Percentiles rank a stretch among this genome's conserved stretches.
Evolutionary conservation across 306 rosid species (phyloP).

Genomic region (Rosa persica): DNA sequence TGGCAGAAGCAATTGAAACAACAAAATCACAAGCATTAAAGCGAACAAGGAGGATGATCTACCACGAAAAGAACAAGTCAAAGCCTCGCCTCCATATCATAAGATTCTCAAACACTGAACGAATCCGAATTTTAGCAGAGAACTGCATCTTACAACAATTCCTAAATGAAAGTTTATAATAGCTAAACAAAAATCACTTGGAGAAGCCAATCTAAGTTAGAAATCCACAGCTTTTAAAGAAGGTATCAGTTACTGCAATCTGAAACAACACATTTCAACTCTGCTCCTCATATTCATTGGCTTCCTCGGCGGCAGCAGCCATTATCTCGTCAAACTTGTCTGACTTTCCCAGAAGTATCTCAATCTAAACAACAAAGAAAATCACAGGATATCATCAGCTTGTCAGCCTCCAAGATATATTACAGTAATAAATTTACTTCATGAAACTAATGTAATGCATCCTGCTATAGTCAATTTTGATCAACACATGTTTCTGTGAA

Average conservation of each 20-base stretch:
- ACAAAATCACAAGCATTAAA: background rate
- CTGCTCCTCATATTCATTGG: slow-evolving; percentile 50
- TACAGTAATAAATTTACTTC: background rate
- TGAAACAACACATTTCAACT: slow-evolving; percentile 8
- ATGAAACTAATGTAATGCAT: background rate
- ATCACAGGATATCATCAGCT: background rate
- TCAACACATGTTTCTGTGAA: background rate
- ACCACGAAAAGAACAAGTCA: background rate
- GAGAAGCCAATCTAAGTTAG: slow-evolving; percentile 16
- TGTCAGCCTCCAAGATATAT: background rate
- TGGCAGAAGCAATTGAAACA: background rate
- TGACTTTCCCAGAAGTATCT: slow-evolving; percentile 66
- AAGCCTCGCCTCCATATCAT: background rate
- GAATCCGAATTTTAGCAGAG: slow-evolving; percentile 9
- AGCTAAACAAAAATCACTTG: background rate
- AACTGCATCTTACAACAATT: slow-evolving; percentile 11
- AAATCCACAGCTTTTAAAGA: background rate
- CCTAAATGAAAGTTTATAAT: background rate
- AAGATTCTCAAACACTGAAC: background rate
- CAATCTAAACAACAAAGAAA: slow-evolving; percentile 47
- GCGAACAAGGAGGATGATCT: background rate
- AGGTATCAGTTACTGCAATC: slow-evolving; percentile 10
- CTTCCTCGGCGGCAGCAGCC: slow-evolving; percentile 59
- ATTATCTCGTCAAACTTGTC: slow-evolving; percentile 74
- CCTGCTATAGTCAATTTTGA: background rate